These are phyloP conservation scores for Skeletonema potamos DNA, from an alignment of 108 stramenopile species.

Conservation along the genomic window DNA sequence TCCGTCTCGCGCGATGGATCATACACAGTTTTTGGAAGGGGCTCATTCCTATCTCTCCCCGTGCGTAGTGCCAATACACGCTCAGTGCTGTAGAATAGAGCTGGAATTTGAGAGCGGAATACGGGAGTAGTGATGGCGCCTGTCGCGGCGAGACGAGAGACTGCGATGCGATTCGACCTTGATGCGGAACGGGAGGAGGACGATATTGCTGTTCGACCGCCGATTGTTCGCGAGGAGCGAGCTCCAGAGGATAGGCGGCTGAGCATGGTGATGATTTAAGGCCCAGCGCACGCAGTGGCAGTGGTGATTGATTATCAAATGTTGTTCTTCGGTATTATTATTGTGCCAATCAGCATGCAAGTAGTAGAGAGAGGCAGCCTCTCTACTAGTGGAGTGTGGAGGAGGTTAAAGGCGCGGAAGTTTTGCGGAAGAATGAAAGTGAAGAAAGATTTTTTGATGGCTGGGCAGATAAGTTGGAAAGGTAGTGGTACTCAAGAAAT, in stretches of 20 bases:
- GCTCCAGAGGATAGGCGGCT: background rate
- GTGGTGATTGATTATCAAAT: background rate
- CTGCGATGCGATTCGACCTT: background rate
- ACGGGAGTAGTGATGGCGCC: background rate
- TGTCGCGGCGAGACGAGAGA: background rate
- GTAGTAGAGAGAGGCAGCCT: too few species aligned
- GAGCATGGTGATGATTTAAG: background rate
- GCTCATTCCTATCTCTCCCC: conserved; percentile 16
- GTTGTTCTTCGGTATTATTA: background rate
- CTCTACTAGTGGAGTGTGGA: too few species aligned
- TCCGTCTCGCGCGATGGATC: conserved; percentile 75
- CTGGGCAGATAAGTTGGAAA: too few species aligned
- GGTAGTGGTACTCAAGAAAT: too few species aligned
- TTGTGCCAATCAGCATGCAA: too few species aligned
- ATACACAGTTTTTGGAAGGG: conserved; percentile 67
- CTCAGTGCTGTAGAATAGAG: conserved; percentile 66
- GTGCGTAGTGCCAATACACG: conserved; percentile 58
- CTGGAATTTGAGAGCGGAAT: conserved; percentile 10
- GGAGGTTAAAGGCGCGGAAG: too few species aligned
- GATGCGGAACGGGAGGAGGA: background rate
- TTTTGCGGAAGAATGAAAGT: too few species aligned
- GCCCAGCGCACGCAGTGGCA: background rate
- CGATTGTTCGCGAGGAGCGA: background rate
- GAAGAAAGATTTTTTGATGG: too few species aligned
- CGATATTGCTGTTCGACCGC: background rate